phyloP scores from a whole-genome alignment of 371 early-diverging fungal species.

The Chytridiales sp. region DNA sequence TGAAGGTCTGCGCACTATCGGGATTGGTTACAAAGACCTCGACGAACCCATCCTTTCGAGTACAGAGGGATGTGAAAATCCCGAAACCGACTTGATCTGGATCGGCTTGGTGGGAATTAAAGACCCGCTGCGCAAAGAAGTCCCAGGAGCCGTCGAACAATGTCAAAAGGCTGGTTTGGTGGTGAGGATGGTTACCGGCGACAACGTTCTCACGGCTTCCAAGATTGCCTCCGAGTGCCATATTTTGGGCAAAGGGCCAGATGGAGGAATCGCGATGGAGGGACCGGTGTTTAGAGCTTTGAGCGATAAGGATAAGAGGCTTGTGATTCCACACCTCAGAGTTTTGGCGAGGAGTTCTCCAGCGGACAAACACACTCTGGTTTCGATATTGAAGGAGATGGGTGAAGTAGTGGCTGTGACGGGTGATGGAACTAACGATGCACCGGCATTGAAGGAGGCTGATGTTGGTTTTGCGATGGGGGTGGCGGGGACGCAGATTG shows the following conservation, averaged over 20 bases:
- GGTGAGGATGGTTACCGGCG: constrained; percentile 97
- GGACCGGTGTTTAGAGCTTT: constrained; percentile 87
- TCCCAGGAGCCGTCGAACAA: constrained; percentile 76
- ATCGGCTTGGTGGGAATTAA: constrained; percentile 90
- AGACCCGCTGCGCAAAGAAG: constrained; percentile 92
- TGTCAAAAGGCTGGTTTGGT: constrained; percentile 90
- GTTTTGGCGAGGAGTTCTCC: constrained; percentile 94
- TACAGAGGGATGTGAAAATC: constrained; percentile 27
- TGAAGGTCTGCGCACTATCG: constrained; percentile 50
- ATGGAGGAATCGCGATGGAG: constrained; percentile 76
- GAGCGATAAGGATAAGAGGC: constrained; percentile 75
- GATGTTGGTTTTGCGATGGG: constrained; percentile 99
- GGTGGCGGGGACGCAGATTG: constrained; percentile 94
- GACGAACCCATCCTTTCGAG: too few relatives aligned
- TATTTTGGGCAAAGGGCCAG: constrained; percentile 82
- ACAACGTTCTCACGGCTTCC: constrained; percentile 90
- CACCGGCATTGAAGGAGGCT: constrained; percentile 93
- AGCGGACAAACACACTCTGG: constrained; percentile 90
- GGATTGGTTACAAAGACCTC: constrained; percentile 45
- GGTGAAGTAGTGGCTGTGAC: constrained; percentile 96
- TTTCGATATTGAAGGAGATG: constrained; percentile 77
- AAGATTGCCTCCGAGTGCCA: constrained; percentile 91
- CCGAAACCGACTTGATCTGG: constrained; percentile 62
- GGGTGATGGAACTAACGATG: constrained; percentile 98
- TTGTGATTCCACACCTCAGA: constrained; percentile 80